Evolutionary conservation across 176 grass and related monocot genomes (phyloP).

Genomic region (Avena insularis): DNA sequence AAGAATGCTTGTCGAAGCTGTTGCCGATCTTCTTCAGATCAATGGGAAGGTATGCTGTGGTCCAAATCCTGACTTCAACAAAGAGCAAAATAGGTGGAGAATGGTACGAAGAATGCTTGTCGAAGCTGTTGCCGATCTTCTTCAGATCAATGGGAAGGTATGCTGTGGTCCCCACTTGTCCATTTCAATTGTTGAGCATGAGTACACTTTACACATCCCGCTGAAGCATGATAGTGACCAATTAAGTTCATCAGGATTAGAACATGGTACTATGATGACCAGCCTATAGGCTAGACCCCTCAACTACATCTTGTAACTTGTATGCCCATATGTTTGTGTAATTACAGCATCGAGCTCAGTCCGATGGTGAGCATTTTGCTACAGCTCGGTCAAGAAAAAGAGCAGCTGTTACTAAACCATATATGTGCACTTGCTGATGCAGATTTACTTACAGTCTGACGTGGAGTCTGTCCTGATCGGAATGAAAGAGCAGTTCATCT

Average conservation of each 20-base stretch:
- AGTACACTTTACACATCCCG: not conserved
- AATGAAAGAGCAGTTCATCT: constrained; percentile 84
- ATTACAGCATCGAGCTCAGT: not conserved
- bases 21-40: constrained; percentile 68
- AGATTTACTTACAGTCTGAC: constrained; percentile 95
- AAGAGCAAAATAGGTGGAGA: constrained; percentile 74
- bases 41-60: too few species aligned
- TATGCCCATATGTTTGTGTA: not conserved
- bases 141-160: constrained; percentile 87
- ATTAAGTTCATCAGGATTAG: not conserved
- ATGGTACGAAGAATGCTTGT: constrained; percentile 81
- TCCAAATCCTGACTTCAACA: constrained; percentile 91
- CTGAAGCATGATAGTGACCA: constrained; percentile 5
- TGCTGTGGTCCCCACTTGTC: not conserved
- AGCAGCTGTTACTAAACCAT: not conserved
- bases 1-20: constrained; percentile 80
- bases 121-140: constrained; percentile 79
- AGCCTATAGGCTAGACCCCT: not conserved
- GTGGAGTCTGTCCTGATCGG: constrained; percentile 58
- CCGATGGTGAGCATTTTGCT: not conserved
- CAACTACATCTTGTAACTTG: not conserved
- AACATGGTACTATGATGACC: not conserved
- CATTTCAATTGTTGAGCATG: constrained; percentile 14
- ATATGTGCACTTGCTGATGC: constrained; percentile 12
- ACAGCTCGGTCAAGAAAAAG: not conserved